These are phyloP conservation scores for Suillus americanus DNA, from an alignment of 768 basidiomycete species.

Conservation along the genomic window DNA sequence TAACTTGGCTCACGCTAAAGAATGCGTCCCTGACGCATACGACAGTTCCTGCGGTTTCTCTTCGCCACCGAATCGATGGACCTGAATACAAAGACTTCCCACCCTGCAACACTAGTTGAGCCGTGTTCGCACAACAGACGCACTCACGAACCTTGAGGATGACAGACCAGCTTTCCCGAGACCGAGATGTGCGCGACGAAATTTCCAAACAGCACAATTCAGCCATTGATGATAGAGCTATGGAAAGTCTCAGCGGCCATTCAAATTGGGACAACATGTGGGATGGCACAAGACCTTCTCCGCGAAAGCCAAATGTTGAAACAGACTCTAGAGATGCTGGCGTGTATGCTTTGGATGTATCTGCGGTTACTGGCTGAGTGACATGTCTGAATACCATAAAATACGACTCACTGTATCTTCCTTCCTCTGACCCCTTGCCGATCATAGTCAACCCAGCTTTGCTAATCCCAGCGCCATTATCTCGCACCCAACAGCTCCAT, in stretches of 20 bases:
- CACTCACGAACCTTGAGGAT: slow-evolving; percentile 66
- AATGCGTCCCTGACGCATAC: slow-evolving; percentile 89
- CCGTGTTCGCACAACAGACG: slow-evolving; percentile 1
- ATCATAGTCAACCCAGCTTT: slow-evolving; percentile 57
- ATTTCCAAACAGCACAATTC: slow-evolving; percentile 82
- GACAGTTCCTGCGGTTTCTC: slow-evolving; percentile 73
- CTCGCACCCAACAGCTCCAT: slow-evolving; percentile 84
- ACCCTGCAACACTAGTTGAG: slow-evolving; percentile 42
- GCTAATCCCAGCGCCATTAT: slow-evolving; percentile 79
- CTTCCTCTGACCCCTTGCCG: slow-evolving; percentile 47
- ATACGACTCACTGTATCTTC: slow-evolving; percentile 66
- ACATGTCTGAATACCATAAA: not conserved
- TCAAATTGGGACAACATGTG: not conserved
- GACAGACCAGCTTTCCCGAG: slow-evolving; percentile 69
- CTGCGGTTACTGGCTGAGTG: slow-evolving; percentile 34
- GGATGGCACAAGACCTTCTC: slow-evolving; percentile 65
- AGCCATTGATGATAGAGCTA: slow-evolving; percentile 83
- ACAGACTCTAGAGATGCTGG: slow-evolving; percentile 47
- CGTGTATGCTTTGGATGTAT: slow-evolving; percentile 70
- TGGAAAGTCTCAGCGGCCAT: not conserved
- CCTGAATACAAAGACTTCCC: slow-evolving; percentile 69
- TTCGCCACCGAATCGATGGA: slow-evolving; percentile 71
- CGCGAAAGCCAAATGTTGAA: slow-evolving; percentile 86
- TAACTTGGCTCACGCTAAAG: slow-evolving; percentile 62
- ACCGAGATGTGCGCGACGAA: slow-evolving; percentile 65